Evolutionary conservation across 371 early-diverging fungal genomes (phyloP), one percentile per base, ranked within the genome.

Genomic region (Capillidium rhysosporum): DNA sequence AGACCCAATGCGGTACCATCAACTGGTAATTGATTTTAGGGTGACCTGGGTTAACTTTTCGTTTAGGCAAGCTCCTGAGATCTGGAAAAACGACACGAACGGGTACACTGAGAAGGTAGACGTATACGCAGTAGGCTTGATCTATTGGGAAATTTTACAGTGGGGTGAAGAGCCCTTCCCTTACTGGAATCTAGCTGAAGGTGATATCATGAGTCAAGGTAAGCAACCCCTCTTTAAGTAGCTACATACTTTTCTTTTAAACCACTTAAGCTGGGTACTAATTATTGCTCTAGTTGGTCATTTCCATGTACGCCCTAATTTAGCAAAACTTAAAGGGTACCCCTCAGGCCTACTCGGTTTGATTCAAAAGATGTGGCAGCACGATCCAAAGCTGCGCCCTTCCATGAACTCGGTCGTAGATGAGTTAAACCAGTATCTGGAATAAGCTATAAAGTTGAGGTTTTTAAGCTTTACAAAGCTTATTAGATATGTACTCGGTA

Each of bases 111-210:
- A 84, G 59, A 84, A 84, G 63, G 82, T 79, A 16, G 30, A 71
- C 61, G 65, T 78, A n/a, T 82, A 84, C 61, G 82, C 82, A 10
- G 79, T 81, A 56, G 82, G 76, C 3, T 57, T 82, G 49, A 82
- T 82, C 41, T 84, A 78, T 57, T 84, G 83, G 85, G 85, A 84
- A 62, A 82, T 84, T 49, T 46, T 84, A 52, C 76, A 73, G 29
- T 84, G 85, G 85, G 73, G 75, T 26, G 79, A 68, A 29, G 70
- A 69, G 39, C 79, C 76, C 10, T 82, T 80, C 54, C 85, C 83
- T 0, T 84, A 76, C 64, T 78, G 79, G 61, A 75, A 80, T 59
- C 61, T 72, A 59, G 71, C 68, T 7, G 76, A 77, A 60, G 71
- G 71, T 56, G 70, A 77, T 48, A 60, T 77, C n/a, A 73, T 76